Base-by-base conservation (phyloP, 768 basidiomycete genomes). In the Butyriboletus loyo region DNA sequence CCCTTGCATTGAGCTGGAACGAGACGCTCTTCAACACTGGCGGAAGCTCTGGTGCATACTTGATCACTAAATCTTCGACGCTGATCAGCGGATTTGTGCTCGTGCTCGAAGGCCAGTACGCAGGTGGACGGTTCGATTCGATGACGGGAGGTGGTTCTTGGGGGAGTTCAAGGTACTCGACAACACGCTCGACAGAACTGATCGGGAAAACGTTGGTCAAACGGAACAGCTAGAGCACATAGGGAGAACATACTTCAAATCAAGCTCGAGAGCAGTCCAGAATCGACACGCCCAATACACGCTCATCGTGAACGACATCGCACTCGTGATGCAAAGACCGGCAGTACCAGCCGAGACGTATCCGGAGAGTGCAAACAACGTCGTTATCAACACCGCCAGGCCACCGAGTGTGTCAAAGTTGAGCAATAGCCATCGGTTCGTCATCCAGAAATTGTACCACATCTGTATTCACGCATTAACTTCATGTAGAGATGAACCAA, bases 361-460 rank as follows among this genome's bases (percentile, higher is more conserved):
- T 43, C 76, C 83, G 1, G 84, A 76, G 22, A 96, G 77, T 0
- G 90, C 81, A 59, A 96, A 85, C 32, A 94, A 58, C 1, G 85
- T 87, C 0, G 92, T 93, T 19, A 84, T 73, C 24, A 93, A 73
- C 8, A 93, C 86, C 1, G 85, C 81, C 19, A 85, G 51, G 27
- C 81, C 87, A 27, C 91, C 90, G 10, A 95, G 78, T 1, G 75
- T 58, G 66, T 97, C 93, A 64, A 92, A 95, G 55, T 89, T 84
- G 50, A 95, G 69, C 32, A 94, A 71, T 3, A 96, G 76, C 90
- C 88, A 92, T 45, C 92, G 75, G 59, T 90, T 92, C 9, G 83
- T 85, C 90, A 93, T 92, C 92, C 92, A 92, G 69, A 88, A 88
- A 14, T 73, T 79, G 64, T 91, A 89, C 86, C 85, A 89, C 87